These are phyloP conservation scores for Gloeopeniophorella convolvens DNA, from an alignment of 768 basidiomycete species.

Conservation along the genomic window DNA sequence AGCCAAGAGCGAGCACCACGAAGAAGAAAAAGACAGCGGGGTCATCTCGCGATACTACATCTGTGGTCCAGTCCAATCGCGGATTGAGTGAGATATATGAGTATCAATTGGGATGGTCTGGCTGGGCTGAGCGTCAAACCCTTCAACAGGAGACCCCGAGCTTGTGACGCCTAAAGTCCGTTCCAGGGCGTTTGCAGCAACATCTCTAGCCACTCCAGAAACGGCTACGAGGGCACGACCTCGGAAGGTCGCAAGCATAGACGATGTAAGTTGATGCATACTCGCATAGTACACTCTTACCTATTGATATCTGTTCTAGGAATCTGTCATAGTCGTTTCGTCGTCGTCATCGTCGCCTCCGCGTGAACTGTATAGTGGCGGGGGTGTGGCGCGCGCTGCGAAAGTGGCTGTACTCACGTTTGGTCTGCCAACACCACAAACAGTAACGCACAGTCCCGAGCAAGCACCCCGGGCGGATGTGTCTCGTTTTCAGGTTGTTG, in stretches of 20 bases:
- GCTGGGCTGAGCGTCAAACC: neutral
- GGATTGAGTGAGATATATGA: neutral
- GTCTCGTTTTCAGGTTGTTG: neutral
- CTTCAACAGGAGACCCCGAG: neutral
- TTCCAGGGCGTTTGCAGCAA: neutral
- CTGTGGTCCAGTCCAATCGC: neutral
- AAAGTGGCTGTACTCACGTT: neutral
- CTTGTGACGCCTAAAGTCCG: neutral
- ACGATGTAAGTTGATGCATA: neutral
- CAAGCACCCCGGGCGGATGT: neutral
- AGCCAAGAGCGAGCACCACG: too few species aligned
- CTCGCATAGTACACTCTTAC: neutral
- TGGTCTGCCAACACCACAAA: conserved; percentile 4
- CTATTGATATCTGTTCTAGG: neutral
- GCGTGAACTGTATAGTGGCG: neutral
- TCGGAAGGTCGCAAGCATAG: neutral
- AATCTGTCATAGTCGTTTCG: neutral
- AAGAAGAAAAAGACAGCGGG: conserved; percentile 1
- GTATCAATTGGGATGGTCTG: neutral
- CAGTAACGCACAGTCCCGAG: neutral
- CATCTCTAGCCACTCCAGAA: conserved; percentile 6
- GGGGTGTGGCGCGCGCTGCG: neutral
- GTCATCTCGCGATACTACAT: neutral
- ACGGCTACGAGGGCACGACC: neutral
- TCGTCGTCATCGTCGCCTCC: neutral